A percentile compares a stretch with the other conserved stretches of the same genome.
These are phyloP conservation scores for Talaromyces stipitatus DNA, from an alignment of 495 filamentous ascomycete species.

Conservation along the genomic window DNA sequence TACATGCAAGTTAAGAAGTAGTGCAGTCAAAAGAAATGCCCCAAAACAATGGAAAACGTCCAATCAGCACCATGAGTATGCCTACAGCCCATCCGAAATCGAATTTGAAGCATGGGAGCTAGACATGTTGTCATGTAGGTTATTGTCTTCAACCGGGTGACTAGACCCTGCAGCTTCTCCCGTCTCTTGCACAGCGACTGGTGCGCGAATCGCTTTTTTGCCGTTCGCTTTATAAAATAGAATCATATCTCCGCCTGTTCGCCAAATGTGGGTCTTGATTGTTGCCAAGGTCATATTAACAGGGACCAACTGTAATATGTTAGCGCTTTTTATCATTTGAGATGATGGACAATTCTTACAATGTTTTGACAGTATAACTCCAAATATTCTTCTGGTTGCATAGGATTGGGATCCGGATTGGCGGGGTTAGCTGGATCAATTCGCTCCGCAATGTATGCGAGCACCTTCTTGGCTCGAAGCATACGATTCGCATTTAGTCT, in stretches of 20 bases:
- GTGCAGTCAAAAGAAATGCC: not conserved
- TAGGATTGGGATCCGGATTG: constrained; percentile 45
- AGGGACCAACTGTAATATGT: constrained; percentile 42
- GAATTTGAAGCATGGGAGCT: not conserved
- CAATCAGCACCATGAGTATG: not conserved
- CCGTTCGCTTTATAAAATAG: constrained; percentile 89
- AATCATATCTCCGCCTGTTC: constrained; percentile 80
- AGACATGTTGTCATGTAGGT: constrained; percentile 1
- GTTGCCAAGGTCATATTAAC: constrained; percentile 86
- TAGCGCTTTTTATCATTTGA: not conserved
- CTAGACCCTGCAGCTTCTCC: not conserved
- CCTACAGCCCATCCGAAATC: not conserved
- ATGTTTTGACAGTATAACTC: constrained; percentile 90
- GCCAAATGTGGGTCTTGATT: constrained; percentile 85
- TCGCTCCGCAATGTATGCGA: constrained; percentile 83
- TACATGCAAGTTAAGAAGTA: not conserved
- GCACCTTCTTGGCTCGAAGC: constrained; percentile 91
- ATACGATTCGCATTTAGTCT: constrained; percentile 94
- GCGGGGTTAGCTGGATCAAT: constrained; percentile 59
- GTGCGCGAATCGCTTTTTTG: constrained; percentile 42
- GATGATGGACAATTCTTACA: constrained; percentile 43
- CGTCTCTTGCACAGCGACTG: not conserved
- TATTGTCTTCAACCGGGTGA: constrained; percentile 10
- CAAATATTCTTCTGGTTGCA: constrained; percentile 85
- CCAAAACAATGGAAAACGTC: not conserved